Base-by-base conservation (phyloP, 495 filamentous ascomycete species). In the Lophiostoma macrostomum region DNA sequence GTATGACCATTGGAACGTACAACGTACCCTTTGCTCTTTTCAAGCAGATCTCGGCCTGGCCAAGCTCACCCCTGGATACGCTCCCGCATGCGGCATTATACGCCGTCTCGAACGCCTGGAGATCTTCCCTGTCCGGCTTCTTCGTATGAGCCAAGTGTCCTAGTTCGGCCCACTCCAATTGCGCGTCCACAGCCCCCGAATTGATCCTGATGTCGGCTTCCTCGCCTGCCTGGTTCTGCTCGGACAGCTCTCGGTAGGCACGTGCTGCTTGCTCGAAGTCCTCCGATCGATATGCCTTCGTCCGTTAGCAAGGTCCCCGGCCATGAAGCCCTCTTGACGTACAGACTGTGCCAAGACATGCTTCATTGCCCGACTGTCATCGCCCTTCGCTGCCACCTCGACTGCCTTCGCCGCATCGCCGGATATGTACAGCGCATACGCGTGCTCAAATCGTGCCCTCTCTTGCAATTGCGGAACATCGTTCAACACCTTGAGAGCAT, bases 321-420 rank as follows among this genome's bases (percentile, higher is more conserved):
- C 11, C 34, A 16, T 20, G 8, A 32, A 12, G 38, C 34, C 32
- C 44, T 23, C 12, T 27, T 20, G 48, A 69, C 81, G 57, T 71
- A 86, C 84, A 46, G 90, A 83, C 74, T 99, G 93, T 37, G 88
- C 93, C 45, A 89, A 84, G 8, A 99, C 76, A 74, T 97, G 93
- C 62, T 76, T 78, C 48, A 88, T 73, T 29, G 86, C 86, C 57
- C 88, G 76, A n/a, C 13, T 46, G 4, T 66, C 56, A 46, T 67
- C 65, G 5, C 68, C 74, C 13, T 72, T 63, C 27, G 78, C 75
- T 12, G 83, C 75, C 18, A 79, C 71, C 12, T 76, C 66, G 7
- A 73, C 76, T n/a, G 93, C 91, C 59, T 87, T 80, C 14, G 79
- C 74, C n/a, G 87, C 74, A 32, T 83, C 71, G 22, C 90, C 90